Percentiles rank a stretch among this genome's conserved stretches.
phyloP scores from a whole-genome alignment of 2,329 filamentous ascomycete species.

The Raffaelea deltoideospora region DNA sequence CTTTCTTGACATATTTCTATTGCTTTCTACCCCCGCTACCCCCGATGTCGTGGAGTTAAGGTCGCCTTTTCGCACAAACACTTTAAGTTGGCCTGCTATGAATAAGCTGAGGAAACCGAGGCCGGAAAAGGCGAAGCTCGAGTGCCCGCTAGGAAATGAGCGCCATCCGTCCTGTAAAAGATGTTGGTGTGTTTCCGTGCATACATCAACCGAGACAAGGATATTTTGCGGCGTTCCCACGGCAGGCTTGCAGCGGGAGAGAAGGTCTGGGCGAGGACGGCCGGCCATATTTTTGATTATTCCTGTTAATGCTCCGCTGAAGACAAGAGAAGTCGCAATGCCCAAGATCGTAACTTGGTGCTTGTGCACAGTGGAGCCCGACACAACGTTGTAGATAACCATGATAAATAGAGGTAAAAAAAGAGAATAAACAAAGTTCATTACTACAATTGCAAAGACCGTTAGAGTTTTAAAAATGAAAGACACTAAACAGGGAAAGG shows the following conservation, averaged over 20 bases:
- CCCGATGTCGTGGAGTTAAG: no score
- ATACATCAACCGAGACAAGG: slow-evolving; percentile 52
- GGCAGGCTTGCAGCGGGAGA: slow-evolving; percentile 65
- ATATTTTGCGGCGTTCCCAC: slow-evolving; percentile 28
- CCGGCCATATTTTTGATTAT: slow-evolving; percentile 81
- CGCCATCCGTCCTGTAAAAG: slow-evolving; percentile 70
- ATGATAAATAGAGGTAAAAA: slow-evolving; percentile 55
- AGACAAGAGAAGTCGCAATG: slow-evolving; percentile 58
- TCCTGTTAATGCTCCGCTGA: slow-evolving; percentile 76
- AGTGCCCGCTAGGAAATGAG: slow-evolving; percentile 69
- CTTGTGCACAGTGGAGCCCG: slow-evolving; percentile 56
- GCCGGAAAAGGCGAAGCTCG: slow-evolving; percentile 64
- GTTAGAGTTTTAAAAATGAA: no score
- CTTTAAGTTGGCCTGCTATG: slow-evolving; percentile 49
- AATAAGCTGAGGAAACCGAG: slow-evolving; percentile 61
- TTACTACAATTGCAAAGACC: slow-evolving; percentile 23
- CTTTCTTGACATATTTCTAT: no score
- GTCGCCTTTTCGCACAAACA: slow-evolving; percentile 26
- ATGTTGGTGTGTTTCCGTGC: slow-evolving; percentile 55
- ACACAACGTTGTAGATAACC: slow-evolving; percentile 45
- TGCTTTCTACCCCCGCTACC: no score
- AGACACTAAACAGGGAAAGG: background rate
- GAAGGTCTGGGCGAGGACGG: slow-evolving; percentile 39
- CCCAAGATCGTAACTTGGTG: slow-evolving; percentile 75
- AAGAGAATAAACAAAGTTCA: slow-evolving; percentile 68